phyloP scores from a whole-genome alignment of 2,329 filamentous ascomycete genomes.

The Pseudomassariella vexata region DNA sequence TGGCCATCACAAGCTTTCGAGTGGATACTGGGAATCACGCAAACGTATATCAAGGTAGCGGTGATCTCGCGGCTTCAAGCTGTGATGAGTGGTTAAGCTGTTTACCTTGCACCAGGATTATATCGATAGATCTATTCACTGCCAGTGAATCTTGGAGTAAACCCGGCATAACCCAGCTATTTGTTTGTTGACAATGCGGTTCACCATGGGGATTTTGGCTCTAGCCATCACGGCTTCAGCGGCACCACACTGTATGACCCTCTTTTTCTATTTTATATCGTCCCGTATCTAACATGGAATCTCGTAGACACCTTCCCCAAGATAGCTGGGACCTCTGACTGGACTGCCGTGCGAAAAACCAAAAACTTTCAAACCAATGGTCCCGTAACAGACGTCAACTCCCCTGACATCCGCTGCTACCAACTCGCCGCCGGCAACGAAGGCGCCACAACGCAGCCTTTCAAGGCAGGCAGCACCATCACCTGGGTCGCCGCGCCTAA shows the following conservation, averaged over 20 bases:
- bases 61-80: too few relatives aligned
- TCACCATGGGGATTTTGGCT: background rate
- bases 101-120: too few relatives aligned
- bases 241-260: conserved; percentile 1
- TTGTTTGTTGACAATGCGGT: conserved; percentile 3
- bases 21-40: too few relatives aligned
- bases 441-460: conserved; percentile 26
- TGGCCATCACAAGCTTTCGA: too few relatives aligned
- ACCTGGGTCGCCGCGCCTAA: conserved; percentile 32
- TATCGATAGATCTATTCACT: too few relatives aligned
- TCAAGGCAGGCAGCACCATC: conserved; percentile 32
- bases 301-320: conserved; percentile 24
- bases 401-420: conserved; percentile 45
- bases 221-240: background rate
- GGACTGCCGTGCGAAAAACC: conserved; percentile 32
- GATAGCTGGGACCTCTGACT: conserved; percentile 19
- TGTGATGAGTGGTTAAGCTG: too few relatives aligned
- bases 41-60: too few relatives aligned
- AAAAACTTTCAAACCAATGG: conserved; percentile 37
- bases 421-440: conserved; percentile 33
- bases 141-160: too few relatives aligned
- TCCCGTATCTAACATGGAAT: background rate
- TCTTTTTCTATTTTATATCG: background rate
- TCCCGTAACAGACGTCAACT: conserved; percentile 40
- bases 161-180: too few relatives aligned